Evolutionary conservation across 306 rosid species (phyloP).

Genomic region (Ormosia emarginata): DNA sequence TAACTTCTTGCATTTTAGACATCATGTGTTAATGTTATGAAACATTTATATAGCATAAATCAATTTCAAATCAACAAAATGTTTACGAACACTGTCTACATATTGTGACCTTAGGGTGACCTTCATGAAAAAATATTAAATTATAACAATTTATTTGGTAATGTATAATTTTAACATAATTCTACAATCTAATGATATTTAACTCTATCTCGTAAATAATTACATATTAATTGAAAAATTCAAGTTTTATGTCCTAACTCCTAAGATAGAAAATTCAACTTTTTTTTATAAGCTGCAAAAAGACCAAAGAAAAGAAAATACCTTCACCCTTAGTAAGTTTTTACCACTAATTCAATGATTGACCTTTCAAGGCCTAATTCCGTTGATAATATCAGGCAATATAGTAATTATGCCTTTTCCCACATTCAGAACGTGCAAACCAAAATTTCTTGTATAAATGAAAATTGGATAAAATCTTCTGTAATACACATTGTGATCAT

Average conservation of each 20-base stretch:
- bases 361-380: not conserved
- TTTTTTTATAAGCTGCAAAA: not conserved
- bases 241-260: not conserved
- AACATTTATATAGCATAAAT: no score
- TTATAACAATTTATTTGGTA: no score
- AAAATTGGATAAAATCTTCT: slow-evolving; percentile 23
- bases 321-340: not conserved
- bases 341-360: not conserved
- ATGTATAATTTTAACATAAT: no score
- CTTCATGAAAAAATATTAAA: no score
- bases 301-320: not conserved
- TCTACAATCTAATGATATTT: no score
- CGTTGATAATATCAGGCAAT: not conserved
- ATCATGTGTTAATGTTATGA: no score
- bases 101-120: no score
- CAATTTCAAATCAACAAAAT: no score
- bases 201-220: not conserved
- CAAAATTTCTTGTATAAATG: slow-evolving; percentile 17
- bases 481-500: slow-evolving; percentile 25
- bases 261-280: not conserved
- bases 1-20: no score
- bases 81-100: no score
- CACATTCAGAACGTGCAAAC: not conserved
- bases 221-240: not conserved
- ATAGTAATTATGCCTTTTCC: not conserved